A percentile compares a stretch with the other conserved stretches of the same genome.
phyloP scores from a whole-genome alignment of 768 basidiomycete genomes.

The Boletus speciosus region DNA sequence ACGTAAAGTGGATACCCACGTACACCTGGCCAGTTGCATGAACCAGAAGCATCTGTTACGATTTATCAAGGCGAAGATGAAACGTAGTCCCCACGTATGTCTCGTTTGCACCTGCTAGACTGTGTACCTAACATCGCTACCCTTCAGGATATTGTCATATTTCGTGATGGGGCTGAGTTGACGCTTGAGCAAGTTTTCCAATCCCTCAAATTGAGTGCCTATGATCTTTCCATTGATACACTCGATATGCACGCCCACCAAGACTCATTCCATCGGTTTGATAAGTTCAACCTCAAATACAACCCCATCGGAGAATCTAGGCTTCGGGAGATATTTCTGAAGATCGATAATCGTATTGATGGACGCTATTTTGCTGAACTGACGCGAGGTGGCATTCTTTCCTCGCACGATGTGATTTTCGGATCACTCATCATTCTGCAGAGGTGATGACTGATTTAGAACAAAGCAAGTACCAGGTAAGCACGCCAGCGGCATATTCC shows the following conservation, averaged over 20 bases:
- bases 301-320: conserved; percentile 96
- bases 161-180: conserved; percentile 86
- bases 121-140: background rate
- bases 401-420: background rate
- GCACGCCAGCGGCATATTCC: background rate
- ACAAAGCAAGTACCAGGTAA: conserved; percentile 96
- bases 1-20: conserved; percentile 97
- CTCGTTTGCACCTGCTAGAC: background rate
- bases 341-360: conserved; percentile 93
- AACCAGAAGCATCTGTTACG: conserved; percentile 98
- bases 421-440: conserved; percentile 29
- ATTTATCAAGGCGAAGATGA: conserved; percentile 99
- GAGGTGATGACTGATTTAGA: conserved; percentile 98
- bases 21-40: conserved; percentile 98
- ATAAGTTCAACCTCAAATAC: conserved; percentile 97
- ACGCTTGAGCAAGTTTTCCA: conserved; percentile 95
- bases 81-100: conserved; percentile 71
- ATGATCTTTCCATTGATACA: conserved; percentile 97
- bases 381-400: conserved; percentile 63
- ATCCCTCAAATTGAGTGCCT: conserved; percentile 90
- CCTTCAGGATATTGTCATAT: conserved; percentile 87
- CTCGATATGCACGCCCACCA: conserved; percentile 99
- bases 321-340: conserved; percentile 94
- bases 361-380: conserved; percentile 94
- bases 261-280: conserved; percentile 97